Conservation (phyloP, 116 monocot species). For the Dioscorea cayenensis region DNA sequence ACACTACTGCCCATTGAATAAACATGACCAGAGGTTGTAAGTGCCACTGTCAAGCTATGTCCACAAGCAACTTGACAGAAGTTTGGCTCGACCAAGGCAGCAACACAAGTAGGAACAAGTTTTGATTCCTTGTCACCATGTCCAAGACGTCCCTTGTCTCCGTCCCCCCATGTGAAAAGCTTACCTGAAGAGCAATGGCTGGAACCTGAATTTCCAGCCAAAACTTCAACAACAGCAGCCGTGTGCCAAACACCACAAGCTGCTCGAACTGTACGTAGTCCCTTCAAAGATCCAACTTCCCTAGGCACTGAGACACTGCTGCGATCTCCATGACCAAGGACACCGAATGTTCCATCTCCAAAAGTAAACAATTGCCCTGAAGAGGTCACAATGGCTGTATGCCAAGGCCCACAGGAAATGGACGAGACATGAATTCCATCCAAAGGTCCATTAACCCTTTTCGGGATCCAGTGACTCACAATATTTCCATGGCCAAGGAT, state of each 20-base stretch:
- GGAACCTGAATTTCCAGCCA: conserved; percentile 72
- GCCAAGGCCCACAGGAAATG: conserved; percentile 96
- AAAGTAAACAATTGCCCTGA: conserved; percentile 91
- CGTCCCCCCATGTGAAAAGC: conserved; percentile 97
- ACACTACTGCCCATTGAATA: conserved; percentile 89
- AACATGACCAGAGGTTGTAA: conserved; percentile 90
- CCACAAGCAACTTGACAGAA: conserved; percentile 97
- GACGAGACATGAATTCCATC: conserved; percentile 91
- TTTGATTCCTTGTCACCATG: conserved; percentile 85
- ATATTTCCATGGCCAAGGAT: conserved; percentile 83
- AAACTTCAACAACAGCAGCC: conserved; percentile 94
- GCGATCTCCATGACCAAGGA: conserved; percentile 86
- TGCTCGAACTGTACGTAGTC: conserved; percentile 73
- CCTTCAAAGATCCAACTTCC: conserved; percentile 86
- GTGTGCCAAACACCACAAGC: conserved; percentile 99
- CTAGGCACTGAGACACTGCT: conserved; percentile 57
- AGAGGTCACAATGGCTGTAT: conserved; percentile 86
- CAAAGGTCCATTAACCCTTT: conserved; percentile 76
- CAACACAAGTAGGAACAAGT: conserved; percentile 92
- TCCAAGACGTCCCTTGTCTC: conserved; percentile 86
- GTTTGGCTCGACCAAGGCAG: conserved; percentile 77
- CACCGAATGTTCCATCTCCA: conserved; percentile 97
- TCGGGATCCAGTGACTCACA: conserved; percentile 88
- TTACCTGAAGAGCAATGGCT: conserved; percentile 81
- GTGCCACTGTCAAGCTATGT: conserved; percentile 80